Evolutionary conservation across 148 eudicot genomes (phyloP).

Genomic region (Cornus controversa): DNA sequence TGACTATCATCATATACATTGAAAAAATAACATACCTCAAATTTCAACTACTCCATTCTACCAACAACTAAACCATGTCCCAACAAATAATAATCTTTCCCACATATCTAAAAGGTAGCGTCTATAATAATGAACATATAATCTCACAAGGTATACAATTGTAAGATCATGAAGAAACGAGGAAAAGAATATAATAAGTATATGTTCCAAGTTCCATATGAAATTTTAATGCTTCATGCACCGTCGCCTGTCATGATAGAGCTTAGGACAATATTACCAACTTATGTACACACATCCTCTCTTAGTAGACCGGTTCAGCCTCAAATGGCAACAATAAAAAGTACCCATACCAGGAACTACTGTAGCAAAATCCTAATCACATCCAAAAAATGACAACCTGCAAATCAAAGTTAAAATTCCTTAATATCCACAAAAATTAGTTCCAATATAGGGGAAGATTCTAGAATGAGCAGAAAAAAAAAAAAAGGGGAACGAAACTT

Average conservation of each 20-base stretch:
- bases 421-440: not conserved
- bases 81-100: too few species aligned
- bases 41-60: not conserved
- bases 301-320: not conserved
- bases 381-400: constrained; percentile 21
- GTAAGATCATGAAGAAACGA: not conserved
- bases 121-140: too few species aligned
- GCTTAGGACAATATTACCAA: constrained; percentile 1
- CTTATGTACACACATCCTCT: constrained; percentile 12
- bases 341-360: constrained; percentile 6
- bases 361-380: not conserved
- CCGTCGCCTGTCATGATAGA: constrained; percentile 10
- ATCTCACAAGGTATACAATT: not conserved
- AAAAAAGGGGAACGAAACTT: not conserved
- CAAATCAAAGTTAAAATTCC: constrained; percentile 1
- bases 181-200: not conserved
- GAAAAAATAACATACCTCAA: not conserved
- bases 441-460: not conserved
- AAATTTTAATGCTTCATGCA: not conserved
- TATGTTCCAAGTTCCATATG: not conserved
- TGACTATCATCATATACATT: not conserved
- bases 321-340: not conserved
- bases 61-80: too few species aligned
- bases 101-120: too few species aligned
- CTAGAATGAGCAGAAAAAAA: not conserved